Conservation (phyloP, 148 eudicot genomes). For the Heliamphora exappendiculata region DNA sequence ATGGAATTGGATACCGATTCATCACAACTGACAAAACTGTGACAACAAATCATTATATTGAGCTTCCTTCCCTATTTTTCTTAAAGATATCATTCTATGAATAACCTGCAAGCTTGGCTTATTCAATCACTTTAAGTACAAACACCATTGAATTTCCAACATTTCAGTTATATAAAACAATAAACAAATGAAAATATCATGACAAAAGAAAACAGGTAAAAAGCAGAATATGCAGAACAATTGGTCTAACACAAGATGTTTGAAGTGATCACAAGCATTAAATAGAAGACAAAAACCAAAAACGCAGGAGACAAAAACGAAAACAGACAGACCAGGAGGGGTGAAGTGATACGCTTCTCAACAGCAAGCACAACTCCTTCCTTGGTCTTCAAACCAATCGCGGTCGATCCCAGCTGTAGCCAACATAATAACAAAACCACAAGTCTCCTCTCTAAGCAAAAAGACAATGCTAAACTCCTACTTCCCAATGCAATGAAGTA, state of each 20-base stretch:
- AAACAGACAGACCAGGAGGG: conserved; percentile 59
- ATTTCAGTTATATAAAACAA: not conserved
- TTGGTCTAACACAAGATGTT: not conserved
- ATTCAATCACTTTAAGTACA: not conserved
- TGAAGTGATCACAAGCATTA: not conserved
- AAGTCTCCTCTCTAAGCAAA: not conserved
- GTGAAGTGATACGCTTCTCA: conserved; percentile 91
- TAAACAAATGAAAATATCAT: not conserved
- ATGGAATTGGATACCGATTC: no score
- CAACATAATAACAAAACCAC: conserved; percentile 1
- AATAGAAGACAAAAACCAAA: not conserved
- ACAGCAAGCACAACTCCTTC: conserved; percentile 98
- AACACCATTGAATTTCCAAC: not conserved
- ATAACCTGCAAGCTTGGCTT: not conserved
- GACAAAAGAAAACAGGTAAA: not conserved
- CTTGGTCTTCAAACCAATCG: conserved; percentile 86
- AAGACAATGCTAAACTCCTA: not conserved
- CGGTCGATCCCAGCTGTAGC: conserved; percentile 87
- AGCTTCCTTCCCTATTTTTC: no score
- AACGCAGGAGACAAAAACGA: not conserved
- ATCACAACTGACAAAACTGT: no score
- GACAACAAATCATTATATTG: no score
- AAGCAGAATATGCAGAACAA: not conserved
- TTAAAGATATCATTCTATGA: no score
- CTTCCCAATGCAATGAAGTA: not conserved